Conservation (phyloP, 2,329 filamentous ascomycete species). For the Pyricularia sp. region DNA sequence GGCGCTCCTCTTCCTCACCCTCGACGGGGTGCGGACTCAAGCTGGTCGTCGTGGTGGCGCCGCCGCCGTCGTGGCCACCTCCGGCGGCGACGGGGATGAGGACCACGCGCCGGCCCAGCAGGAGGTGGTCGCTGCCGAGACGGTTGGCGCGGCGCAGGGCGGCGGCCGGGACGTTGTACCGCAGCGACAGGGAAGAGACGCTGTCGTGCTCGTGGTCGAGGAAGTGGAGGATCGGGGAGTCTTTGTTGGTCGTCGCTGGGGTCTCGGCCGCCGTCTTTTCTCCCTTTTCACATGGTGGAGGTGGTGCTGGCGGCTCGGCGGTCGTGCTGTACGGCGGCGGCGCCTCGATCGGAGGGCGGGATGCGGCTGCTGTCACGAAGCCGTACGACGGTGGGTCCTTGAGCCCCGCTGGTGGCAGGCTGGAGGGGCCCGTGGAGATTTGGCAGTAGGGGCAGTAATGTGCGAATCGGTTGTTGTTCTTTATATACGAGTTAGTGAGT, state of each 20-base stretch:
- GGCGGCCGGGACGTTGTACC: constrained; percentile 53
- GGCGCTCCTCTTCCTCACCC: constrained; percentile 58
- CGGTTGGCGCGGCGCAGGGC: constrained; percentile 55
- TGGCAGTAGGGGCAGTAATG: constrained; percentile 65
- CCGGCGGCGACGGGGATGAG: constrained; percentile 42
- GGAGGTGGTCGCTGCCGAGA: constrained; percentile 52
- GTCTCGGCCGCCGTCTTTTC: neutral
- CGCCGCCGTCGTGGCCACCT: neutral
- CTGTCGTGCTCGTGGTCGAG: constrained; percentile 57
- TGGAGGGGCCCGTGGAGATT: constrained; percentile 46
- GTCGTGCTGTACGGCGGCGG: constrained; percentile 12
- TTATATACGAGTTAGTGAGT: neutral
- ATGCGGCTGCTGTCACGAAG: constrained; percentile 22
- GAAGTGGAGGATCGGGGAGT: constrained; percentile 51
- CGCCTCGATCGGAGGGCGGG: constrained; percentile 20
- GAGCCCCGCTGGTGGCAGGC: constrained; percentile 46
- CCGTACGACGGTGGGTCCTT: constrained; percentile 57
- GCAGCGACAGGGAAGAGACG: constrained; percentile 53
- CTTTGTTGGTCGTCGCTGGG: neutral
- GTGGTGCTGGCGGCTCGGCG: neutral
- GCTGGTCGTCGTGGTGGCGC: constrained; percentile 2
- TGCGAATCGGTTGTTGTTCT: constrained; percentile 55
- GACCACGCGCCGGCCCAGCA: constrained; percentile 55
- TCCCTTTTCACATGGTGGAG: constrained; percentile 7
- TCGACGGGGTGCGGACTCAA: constrained; percentile 60